Evolutionary conservation across 768 basidiomycete genomes (phyloP).

Genomic region (Leccinum variicolor): DNA sequence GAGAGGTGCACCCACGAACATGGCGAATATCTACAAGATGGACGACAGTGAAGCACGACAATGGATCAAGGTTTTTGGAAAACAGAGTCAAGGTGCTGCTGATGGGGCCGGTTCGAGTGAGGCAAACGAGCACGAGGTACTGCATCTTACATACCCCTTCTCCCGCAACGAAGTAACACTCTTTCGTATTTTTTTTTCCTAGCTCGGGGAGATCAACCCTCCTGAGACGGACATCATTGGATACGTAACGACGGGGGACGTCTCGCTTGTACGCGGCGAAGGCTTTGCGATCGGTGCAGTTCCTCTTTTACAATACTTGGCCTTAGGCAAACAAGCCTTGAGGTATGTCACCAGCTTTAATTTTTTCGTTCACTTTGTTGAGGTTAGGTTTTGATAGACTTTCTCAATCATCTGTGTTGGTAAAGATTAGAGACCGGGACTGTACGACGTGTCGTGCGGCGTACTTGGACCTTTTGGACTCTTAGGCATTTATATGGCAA

Average conservation of each 20-base stretch:
- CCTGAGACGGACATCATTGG: slow-evolving; percentile 58
- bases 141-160: slow-evolving; percentile 1
- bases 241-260: slow-evolving; percentile 80
- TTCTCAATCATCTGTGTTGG: slow-evolving; percentile 37
- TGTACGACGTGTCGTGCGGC: slow-evolving; percentile 54
- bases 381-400: slow-evolving; percentile 12
- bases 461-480: slow-evolving; percentile 36
- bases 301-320: slow-evolving; percentile 49
- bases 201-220: slow-evolving; percentile 48
- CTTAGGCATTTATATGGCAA: slow-evolving; percentile 7
- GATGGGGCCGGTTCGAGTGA: slow-evolving; percentile 18
- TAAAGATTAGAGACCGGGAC: slow-evolving; percentile 64
- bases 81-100: slow-evolving; percentile 10
- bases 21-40: slow-evolving; percentile 69
- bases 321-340: slow-evolving; percentile 48
- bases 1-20: slow-evolving; percentile 70
- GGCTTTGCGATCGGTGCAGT: slow-evolving; percentile 79
- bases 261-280: slow-evolving; percentile 72
- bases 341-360: slow-evolving; percentile 23
- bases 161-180: not conserved
- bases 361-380: not conserved
- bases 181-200: not conserved
- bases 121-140: slow-evolving; percentile 27
- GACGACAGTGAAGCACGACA: slow-evolving; percentile 48
- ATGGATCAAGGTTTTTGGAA: slow-evolving; percentile 41